Conservation (phyloP, 2,329 filamentous ascomycete genomes). For the Epicoccum sorghinum region DNA sequence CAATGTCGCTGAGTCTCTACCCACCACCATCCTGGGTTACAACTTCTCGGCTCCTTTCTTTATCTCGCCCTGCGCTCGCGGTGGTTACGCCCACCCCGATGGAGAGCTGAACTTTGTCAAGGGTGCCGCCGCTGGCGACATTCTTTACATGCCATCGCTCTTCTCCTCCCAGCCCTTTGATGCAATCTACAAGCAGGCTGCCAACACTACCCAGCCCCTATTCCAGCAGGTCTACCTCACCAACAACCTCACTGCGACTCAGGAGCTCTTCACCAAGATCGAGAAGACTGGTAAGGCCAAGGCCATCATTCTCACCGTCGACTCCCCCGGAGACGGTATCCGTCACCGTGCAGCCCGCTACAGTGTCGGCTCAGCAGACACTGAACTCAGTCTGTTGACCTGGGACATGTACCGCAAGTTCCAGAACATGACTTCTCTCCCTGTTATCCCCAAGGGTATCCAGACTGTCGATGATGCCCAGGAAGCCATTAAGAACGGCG, state of each 20-base stretch:
- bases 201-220: conserved; percentile 41
- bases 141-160: conserved; percentile 57
- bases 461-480: conserved; percentile 50
- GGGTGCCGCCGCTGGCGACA: conserved; percentile 55
- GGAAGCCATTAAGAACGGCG: conserved; percentile 44
- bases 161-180: conserved; percentile 43
- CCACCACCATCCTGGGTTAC: conserved; percentile 59
- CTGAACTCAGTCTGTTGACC: conserved; percentile 39
- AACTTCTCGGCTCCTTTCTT: conserved; percentile 63
- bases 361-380: conserved; percentile 39
- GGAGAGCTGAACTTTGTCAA: conserved; percentile 59
- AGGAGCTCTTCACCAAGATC: conserved; percentile 39
- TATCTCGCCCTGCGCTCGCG: conserved; percentile 54
- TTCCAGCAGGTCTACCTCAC: conserved; percentile 52
- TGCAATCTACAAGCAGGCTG: conserved; percentile 36
- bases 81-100: conserved; percentile 52
- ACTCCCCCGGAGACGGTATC: conserved; percentile 49
- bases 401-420: conserved; percentile 46
- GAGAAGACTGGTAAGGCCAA: conserved; percentile 44
- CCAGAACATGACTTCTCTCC: conserved; percentile 45
- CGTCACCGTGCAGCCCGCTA: conserved; percentile 45
- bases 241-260: conserved; percentile 38
- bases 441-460: conserved; percentile 50
- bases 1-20: conserved; percentile 43
- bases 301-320: conserved; percentile 51